phyloP scores from a whole-genome alignment of 257 asterid genomes.

The Plantago elongata region DNA sequence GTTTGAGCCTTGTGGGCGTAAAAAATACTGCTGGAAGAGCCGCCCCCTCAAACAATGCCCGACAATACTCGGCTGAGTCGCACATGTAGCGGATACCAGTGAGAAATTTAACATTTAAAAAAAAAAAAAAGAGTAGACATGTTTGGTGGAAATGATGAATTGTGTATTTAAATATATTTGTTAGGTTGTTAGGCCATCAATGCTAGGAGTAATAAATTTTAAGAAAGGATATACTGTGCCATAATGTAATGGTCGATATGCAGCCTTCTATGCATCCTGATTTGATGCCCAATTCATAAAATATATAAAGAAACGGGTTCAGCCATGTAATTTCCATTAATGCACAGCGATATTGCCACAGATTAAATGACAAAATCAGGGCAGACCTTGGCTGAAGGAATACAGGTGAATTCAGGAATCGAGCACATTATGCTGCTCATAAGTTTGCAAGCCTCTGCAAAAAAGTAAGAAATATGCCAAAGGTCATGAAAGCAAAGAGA shows the following conservation, averaged over 20 bases:
- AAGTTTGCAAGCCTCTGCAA: conserved; percentile 83
- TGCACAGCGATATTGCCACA: background rate
- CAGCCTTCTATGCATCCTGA: background rate
- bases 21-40: too few species aligned
- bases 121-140: too few species aligned
- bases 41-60: too few species aligned
- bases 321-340: background rate
- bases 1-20: too few species aligned
- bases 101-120: too few species aligned
- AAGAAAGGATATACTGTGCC: background rate
- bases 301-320: background rate
- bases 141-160: too few species aligned
- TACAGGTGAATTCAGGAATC: conserved; percentile 92
- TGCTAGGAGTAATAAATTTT: background rate
- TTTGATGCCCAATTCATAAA: background rate
- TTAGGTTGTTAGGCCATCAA: too few species aligned
- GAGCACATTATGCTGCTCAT: conserved; percentile 84
- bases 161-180: too few species aligned
- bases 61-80: too few species aligned
- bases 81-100: too few species aligned
- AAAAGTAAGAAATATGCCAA: conserved; percentile 10
- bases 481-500: conserved; percentile 7
- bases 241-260: background rate
- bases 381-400: conserved; percentile 83
- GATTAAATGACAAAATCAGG: conserved; percentile 12